Evolutionary conservation across 192 early-diverging fungal genomes (phyloP).

Genomic region (Rhizoclosmatium sp.): DNA sequence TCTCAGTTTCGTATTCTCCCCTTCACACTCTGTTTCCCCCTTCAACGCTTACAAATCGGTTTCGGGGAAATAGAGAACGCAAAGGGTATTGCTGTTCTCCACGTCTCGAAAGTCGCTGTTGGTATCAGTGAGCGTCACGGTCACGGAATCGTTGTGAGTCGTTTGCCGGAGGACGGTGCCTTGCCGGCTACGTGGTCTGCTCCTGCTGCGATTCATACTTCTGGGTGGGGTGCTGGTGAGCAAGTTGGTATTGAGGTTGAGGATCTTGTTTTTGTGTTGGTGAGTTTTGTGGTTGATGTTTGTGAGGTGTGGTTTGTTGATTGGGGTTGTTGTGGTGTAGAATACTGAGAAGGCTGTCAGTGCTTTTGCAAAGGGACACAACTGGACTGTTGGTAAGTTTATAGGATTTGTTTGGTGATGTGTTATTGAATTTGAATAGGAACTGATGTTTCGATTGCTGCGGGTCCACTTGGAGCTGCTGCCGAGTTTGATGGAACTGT

Average conservation of each 20-base stretch:
- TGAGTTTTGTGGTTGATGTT: no score
- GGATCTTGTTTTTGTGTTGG: background rate
- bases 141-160: conserved; percentile 87
- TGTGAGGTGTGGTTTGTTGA: no score
- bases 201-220: conserved; percentile 50
- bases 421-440: no score
- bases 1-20: background rate
- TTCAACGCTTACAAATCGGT: background rate
- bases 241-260: background rate
- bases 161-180: conserved; percentile 72
- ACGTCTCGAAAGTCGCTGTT: conserved; percentile 89
- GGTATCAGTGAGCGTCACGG: conserved; percentile 84
- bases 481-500: conserved; percentile 62
- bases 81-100: conserved; percentile 80
- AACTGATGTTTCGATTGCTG: background rate
- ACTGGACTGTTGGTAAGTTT: background rate
- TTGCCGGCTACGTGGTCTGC: conserved; percentile 73
- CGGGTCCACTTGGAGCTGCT: conserved; percentile 43
- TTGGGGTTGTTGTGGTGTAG: no score
- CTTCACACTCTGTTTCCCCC: background rate
- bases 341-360: background rate
- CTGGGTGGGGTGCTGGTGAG: background rate
- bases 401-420: no score
- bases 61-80: background rate
- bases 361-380: background rate